Conservation (phyloP, 805 yeast species). For the Hanseniaspora pseudoguilliermondii region DNA sequence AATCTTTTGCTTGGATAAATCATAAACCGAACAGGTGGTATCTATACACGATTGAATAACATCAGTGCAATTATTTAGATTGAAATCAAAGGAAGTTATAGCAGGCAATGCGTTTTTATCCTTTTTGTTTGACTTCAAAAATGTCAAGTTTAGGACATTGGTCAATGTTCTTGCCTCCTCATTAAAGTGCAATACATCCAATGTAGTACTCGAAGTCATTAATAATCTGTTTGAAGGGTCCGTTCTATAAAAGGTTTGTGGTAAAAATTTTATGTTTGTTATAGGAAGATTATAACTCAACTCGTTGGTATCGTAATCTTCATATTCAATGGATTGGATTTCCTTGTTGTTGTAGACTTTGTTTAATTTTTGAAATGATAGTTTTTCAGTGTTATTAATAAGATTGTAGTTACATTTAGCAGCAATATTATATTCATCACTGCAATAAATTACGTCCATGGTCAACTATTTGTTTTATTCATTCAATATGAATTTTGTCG, state of each 20-base stretch:
- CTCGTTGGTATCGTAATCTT: not conserved
- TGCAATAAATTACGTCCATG: slow-evolving; percentile 2
- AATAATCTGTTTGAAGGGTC: slow-evolving; percentile 21
- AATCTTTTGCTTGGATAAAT: slow-evolving; percentile 45
- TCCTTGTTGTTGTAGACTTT: not conserved
- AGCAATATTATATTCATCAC: not conserved
- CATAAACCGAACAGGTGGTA: slow-evolving; percentile 97
- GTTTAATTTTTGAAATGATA: not conserved
- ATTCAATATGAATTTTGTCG: no score
- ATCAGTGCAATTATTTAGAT: slow-evolving; percentile 49
- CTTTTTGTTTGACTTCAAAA: slow-evolving; percentile 31
- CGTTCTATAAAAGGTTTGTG: slow-evolving; percentile 6
- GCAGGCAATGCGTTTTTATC: slow-evolving; percentile 46
- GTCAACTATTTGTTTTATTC: not conserved
- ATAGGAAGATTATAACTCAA: not conserved
- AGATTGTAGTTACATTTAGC: slow-evolving; percentile 11
- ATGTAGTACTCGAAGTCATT: slow-evolving; percentile 28
- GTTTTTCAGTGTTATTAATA: not conserved
- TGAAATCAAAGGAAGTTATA: slow-evolving; percentile 91
- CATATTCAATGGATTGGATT: not conserved
- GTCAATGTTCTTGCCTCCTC: slow-evolving; percentile 24
- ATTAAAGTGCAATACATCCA: slow-evolving; percentile 24
- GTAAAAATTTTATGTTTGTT: slow-evolving; percentile 8
- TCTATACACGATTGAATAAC: slow-evolving; percentile 82
- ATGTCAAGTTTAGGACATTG: slow-evolving; percentile 32